Base-by-base conservation (phyloP, 1,139 yeast species). In the Pneumocystis carinii region DNA sequence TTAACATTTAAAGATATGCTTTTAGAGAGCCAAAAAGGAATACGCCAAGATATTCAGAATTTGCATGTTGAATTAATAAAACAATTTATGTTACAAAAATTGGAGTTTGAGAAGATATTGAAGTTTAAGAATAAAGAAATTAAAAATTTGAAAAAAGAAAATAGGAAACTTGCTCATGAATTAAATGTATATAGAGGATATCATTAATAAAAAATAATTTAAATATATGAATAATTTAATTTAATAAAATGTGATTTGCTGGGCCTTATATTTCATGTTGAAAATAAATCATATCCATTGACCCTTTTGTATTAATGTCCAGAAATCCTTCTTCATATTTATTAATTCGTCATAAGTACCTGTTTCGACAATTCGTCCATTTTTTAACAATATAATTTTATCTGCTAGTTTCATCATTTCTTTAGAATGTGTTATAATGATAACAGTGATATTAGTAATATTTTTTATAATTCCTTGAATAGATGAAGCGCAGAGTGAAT, bases 361-460 rank as follows among this genome's bases (percentile, higher is more conserved):
- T 8, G 63, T 48, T 59, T 70, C 72, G 8, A 64, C 66, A 10
- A 70, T 62, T 29, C 38, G 59, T 4, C 72, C 73, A 7, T 61
- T 59, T 5, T 69, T 67, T 59, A 73, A 27, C 7, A 67, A 67
- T 19, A 76, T 65, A 2, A 71, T 67, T 15, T 71, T 60, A 62
- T 77, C 77, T 0, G 77, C 78, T 3, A 71, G 63, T 12, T 69
- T 67, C 56, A 87, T 87, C 12, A 96, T 86, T 19, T 92, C 86
- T 60, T 85, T 76, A 70, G 96, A 81, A 73, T 90, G 97, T 0
- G 97, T 96, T 69, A 90, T 87, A 2, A 95, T 83, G 10, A 90
- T 81, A 0, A 92, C 86, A 0, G 96, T 89, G 77, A 48, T 83
- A 82, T 3, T 83, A 80, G 29, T 75, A 74, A 61, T 81, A 78